Evolutionary conservation across 331 rosid species (phyloP).

Genomic region (Phaseolus coccineus): DNA sequence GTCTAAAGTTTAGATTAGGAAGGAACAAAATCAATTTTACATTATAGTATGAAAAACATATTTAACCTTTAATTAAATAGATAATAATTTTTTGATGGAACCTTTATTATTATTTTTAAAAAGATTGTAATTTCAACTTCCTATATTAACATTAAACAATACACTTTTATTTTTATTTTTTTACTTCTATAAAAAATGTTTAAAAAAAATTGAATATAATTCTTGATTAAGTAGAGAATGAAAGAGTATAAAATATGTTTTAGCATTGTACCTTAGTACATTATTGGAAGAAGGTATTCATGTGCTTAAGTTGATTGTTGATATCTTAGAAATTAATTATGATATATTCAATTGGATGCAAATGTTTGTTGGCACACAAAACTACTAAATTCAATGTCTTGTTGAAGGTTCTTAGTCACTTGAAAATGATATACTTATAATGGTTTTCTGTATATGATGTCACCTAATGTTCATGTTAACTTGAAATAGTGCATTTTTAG

Average conservation of each 20-base stretch:
- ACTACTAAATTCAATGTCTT: background rate
- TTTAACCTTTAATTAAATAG: background rate
- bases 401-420: background rate
- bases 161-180: background rate
- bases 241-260: too few species aligned
- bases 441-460: background rate
- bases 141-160: background rate
- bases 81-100: too few species aligned
- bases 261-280: background rate
- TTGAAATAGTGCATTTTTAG: background rate
- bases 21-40: too few species aligned
- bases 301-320: background rate
- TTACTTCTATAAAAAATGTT: background rate
- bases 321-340: background rate
- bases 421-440: background rate
- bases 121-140: background rate
- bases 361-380: background rate
- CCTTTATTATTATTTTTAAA: background rate
- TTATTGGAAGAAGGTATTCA: constrained; percentile 13
- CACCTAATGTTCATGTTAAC: background rate
- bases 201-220: too few species aligned
- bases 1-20: too few species aligned
- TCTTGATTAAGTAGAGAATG: too few species aligned
- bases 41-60: too few species aligned
- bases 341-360: constrained; percentile 2